phyloP scores from a whole-genome alignment of 352 stramenopile genomes.

The Elongisporangium senticosum region DNA sequence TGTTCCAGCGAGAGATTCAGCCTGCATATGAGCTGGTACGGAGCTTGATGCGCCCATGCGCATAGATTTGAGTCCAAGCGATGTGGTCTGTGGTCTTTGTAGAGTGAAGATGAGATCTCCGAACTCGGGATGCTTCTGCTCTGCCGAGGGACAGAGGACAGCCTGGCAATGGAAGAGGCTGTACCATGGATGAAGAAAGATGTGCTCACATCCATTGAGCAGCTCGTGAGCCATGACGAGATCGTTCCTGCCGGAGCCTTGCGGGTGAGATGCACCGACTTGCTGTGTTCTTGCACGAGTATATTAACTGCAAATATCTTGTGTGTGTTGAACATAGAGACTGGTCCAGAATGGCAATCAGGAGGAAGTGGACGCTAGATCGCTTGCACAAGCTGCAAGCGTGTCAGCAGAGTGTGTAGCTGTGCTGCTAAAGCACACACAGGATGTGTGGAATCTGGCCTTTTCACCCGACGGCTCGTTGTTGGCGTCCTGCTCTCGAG shows the following conservation, averaged over 20 bases:
- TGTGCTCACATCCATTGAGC: conserved; percentile 39
- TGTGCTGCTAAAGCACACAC: conserved; percentile 39
- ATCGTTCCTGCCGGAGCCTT: conserved; percentile 56
- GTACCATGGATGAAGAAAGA: conserved; percentile 45
- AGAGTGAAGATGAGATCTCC: conserved; percentile 42
- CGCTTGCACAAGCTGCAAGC: conserved; percentile 6
- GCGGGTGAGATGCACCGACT: conserved; percentile 18
- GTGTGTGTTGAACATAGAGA: conserved; percentile 18
- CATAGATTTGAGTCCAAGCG: neutral
- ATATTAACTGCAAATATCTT: neutral
- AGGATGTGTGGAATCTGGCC: conserved; percentile 59
- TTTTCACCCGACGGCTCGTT: conserved; percentile 78
- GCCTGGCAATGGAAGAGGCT: conserved; percentile 15
- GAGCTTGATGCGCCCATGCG: neutral
- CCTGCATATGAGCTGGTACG: conserved; percentile 28
- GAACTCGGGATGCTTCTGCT: conserved; percentile 57
- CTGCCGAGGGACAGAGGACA: conserved; percentile 29
- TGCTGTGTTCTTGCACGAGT: neutral
- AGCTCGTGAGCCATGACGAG: conserved; percentile 58
- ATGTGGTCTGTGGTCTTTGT: conserved; percentile 3
- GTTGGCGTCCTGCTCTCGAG: conserved; percentile 73
- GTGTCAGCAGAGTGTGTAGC: conserved; percentile 31
- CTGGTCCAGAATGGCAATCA: conserved; percentile 29
- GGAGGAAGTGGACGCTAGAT: conserved; percentile 11
- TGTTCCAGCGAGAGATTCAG: conserved; percentile 68